Conservation (phyloP, 2,329 filamentous ascomycete genomes). For the Phoma sp. region DNA sequence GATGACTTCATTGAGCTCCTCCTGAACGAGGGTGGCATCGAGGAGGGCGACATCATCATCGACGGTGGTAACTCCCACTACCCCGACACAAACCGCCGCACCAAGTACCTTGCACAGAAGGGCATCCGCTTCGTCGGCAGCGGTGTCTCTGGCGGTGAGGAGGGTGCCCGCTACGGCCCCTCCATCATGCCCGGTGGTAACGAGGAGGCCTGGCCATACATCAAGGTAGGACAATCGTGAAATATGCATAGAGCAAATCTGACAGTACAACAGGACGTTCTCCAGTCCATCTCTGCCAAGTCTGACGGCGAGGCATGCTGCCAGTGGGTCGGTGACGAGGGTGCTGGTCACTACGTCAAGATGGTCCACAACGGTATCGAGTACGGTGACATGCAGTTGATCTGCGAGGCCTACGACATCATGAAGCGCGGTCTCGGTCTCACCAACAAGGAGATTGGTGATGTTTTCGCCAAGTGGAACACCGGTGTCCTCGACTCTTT, state of each 20-base stretch:
- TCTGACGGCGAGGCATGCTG: conserved; percentile 97
- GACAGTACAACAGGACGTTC: conserved; percentile 71
- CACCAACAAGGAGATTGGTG: conserved; percentile 91
- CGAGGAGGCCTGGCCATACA: conserved; percentile 95
- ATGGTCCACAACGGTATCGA: conserved; percentile 99
- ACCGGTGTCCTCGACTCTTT: conserved; percentile 96
- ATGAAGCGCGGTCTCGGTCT: conserved; percentile 97
- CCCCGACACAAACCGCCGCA: conserved; percentile 98
- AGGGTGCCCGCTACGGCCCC: conserved; percentile 96
- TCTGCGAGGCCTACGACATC: conserved; percentile 99
- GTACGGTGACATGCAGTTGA: conserved; percentile 99
- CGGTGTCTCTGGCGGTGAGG: conserved; percentile 98
- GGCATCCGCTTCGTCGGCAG: conserved; percentile 94
- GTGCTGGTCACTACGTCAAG: conserved; percentile 99
- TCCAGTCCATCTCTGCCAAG: conserved; percentile 98
- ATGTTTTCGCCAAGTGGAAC: conserved; percentile 96
- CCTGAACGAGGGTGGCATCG: conserved; percentile 60
- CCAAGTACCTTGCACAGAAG: conserved; percentile 84
- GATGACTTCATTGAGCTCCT: conserved; percentile 99
- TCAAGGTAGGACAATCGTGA: conserved; percentile 65
- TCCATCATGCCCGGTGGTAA: conserved; percentile 99
- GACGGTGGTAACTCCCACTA: conserved; percentile 99
- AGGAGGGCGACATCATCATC: conserved; percentile 91
- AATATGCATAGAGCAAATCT: conserved; percentile 14
- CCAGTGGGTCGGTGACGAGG: conserved; percentile 99